Conservation (phyloP, 306 rosid species). For the Canavalia ensiformis region DNA sequence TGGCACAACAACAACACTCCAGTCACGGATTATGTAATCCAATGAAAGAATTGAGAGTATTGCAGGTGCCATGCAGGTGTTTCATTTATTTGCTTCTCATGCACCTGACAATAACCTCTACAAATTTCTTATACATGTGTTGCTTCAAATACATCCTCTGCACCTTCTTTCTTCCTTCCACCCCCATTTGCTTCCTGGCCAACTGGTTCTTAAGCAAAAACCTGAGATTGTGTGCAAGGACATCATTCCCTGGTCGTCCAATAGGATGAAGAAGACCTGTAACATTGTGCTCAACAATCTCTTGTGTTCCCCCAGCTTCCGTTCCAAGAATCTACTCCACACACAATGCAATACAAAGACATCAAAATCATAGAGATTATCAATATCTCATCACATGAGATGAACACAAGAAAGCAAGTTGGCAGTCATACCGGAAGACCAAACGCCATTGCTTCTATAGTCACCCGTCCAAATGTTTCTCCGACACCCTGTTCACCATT, state of each 20-base stretch:
- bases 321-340: constrained; percentile 87
- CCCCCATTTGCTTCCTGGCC: constrained; percentile 80
- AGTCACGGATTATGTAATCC: constrained; percentile 24
- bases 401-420: constrained; percentile 19
- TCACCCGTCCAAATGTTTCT: constrained; percentile 95
- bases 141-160: constrained; percentile 80
- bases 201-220: constrained; percentile 72
- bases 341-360: constrained; percentile 11
- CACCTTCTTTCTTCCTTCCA: constrained; percentile 83
- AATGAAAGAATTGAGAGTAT: constrained; percentile 54
- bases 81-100: constrained; percentile 74
- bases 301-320: constrained; percentile 88
- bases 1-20: constrained; percentile 27
- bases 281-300: constrained; percentile 85
- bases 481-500: constrained; percentile 81
- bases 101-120: constrained; percentile 84
- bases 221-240: constrained; percentile 68
- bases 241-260: constrained; percentile 70
- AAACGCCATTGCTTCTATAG: constrained; percentile 94
- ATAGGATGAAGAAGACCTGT: constrained; percentile 92
- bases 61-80: neutral
- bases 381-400: neutral
- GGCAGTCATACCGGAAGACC: constrained; percentile 86
- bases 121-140: constrained; percentile 90
- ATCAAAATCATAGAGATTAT: neutral